Percentiles rank a stretch among this genome's conserved stretches.
Evolutionary conservation across 257 asterid species (phyloP).

Genomic region (Scutellaria galericulata): DNA sequence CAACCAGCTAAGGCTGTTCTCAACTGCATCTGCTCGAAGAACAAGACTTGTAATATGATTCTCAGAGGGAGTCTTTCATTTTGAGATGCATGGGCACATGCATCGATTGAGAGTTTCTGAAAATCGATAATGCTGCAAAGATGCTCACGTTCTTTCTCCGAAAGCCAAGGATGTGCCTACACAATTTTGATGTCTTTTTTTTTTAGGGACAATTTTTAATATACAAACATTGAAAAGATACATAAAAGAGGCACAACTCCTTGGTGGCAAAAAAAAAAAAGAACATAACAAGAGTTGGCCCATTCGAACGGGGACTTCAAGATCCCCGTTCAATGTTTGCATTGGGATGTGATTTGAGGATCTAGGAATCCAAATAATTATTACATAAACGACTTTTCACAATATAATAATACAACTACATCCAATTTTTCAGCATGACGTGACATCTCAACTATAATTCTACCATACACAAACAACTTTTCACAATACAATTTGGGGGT

Average conservation of each 20-base stretch:
- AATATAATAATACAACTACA: too few species aligned
- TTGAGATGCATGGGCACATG: slow-evolving; percentile 98
- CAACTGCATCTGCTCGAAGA: slow-evolving; percentile 93
- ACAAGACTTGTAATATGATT: slow-evolving; percentile 82
- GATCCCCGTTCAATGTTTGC: too few species aligned
- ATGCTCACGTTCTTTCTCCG: slow-evolving; percentile 74
- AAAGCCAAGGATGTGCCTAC: slow-evolving; percentile 91
- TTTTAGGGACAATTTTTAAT: not conserved
- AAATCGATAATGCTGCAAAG: slow-evolving; percentile 81
- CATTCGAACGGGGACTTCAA: too few species aligned
- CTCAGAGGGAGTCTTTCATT: slow-evolving; percentile 89
- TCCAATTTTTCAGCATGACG: too few species aligned
- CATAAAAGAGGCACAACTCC: not conserved
- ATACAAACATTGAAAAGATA: not conserved
- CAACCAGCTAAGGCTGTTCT: slow-evolving; percentile 83
- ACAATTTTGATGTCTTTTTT: slow-evolving; percentile 20
- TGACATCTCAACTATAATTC: too few species aligned
- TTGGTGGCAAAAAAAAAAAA: not conserved
- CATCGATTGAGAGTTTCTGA: slow-evolving; percentile 93
- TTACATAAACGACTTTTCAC: too few species aligned
- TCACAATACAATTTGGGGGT: too few species aligned
- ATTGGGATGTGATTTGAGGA: too few species aligned
- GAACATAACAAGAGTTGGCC: not conserved
- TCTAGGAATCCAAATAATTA: too few species aligned
- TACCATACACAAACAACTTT: too few species aligned